Conservation (phyloP, 768 basidiomycete species). For the Amanita jacksonii region DNA sequence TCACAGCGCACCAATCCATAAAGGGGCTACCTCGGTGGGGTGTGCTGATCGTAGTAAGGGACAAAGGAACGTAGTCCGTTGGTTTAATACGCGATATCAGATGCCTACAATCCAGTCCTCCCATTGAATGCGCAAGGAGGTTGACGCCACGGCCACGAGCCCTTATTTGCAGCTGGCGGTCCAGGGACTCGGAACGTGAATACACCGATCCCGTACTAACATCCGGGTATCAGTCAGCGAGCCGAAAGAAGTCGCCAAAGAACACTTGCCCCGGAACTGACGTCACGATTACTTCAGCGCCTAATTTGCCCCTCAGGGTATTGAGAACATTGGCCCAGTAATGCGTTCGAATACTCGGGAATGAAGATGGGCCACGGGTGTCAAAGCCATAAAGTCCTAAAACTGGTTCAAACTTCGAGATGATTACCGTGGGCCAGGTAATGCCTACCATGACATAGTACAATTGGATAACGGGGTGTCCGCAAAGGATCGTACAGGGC, state of each 20-base stretch:
- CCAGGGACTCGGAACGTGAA: slow-evolving; percentile 67
- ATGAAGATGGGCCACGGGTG: slow-evolving; percentile 71
- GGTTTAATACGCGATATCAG: slow-evolving; percentile 83
- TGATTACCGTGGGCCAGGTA: slow-evolving; percentile 1
- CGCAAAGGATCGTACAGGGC: slow-evolving; percentile 69
- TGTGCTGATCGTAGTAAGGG: slow-evolving; percentile 82
- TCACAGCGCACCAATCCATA: slow-evolving; percentile 96
- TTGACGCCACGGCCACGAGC: slow-evolving; percentile 78
- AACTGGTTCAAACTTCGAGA: neutral
- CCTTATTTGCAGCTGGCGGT: slow-evolving; percentile 57
- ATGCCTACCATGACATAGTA: slow-evolving; percentile 85
- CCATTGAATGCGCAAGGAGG: slow-evolving; percentile 96
- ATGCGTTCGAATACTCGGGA: slow-evolving; percentile 78
- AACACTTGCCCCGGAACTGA: slow-evolving; percentile 78
- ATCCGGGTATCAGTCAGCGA: neutral
- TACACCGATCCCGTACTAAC: slow-evolving; percentile 81
- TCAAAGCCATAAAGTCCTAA: slow-evolving; percentile 93
- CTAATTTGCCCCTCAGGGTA: slow-evolving; percentile 69
- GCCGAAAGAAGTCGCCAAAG: neutral
- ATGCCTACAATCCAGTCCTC: slow-evolving; percentile 90
- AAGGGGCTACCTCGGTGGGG: slow-evolving; percentile 96
- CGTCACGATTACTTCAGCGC: slow-evolving; percentile 93
- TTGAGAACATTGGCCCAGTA: slow-evolving; percentile 91
- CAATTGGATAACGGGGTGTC: slow-evolving; percentile 80
- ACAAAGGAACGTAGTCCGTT: slow-evolving; percentile 73